Conservation (phyloP, 345 rosid species). For the Ceriops decandra region DNA sequence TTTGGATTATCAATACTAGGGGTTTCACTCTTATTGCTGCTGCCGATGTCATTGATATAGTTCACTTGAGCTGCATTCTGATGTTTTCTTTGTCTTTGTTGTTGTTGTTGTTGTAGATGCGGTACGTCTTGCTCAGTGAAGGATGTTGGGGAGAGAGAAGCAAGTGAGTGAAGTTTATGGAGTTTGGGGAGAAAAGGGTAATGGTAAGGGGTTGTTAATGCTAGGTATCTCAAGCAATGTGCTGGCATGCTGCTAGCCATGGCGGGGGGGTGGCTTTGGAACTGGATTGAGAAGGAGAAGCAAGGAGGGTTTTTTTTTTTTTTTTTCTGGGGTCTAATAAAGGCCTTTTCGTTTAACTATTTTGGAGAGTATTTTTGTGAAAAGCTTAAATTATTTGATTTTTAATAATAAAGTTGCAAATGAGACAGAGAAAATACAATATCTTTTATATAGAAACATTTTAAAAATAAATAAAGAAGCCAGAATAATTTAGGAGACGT, state of each 20-base stretch:
- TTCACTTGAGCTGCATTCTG: constrained; percentile 8
- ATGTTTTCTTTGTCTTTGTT: constrained; percentile 2
- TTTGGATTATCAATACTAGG: neutral
- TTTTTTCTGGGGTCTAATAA: too few species aligned
- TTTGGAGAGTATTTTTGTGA: too few species aligned
- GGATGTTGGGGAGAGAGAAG: constrained; percentile 24
- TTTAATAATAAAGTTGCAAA: too few species aligned
- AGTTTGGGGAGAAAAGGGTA: constrained; percentile 33
- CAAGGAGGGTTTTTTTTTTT: neutral
- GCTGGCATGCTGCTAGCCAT: constrained; percentile 36
- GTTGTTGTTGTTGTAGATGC: constrained; percentile 8
- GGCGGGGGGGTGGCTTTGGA: constrained; percentile 12
- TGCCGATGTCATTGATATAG: neutral
- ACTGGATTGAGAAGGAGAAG: neutral
- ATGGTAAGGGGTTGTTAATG: neutral
- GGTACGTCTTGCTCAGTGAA: constrained; percentile 23
- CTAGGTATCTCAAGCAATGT: constrained; percentile 35
- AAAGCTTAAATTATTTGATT: too few species aligned
- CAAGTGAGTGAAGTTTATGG: constrained; percentile 30
- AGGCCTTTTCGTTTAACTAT: neutral
- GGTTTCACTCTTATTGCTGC: neutral
- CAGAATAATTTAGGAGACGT: too few species aligned
- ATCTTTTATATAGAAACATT: too few species aligned
- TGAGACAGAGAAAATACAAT: too few species aligned
- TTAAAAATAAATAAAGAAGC: too few species aligned